Evolutionary conservation across 2,329 filamentous ascomycete species (phyloP), one percentile per base, ranked within the genome.

Genomic region (Colletotrichum sp.): DNA sequence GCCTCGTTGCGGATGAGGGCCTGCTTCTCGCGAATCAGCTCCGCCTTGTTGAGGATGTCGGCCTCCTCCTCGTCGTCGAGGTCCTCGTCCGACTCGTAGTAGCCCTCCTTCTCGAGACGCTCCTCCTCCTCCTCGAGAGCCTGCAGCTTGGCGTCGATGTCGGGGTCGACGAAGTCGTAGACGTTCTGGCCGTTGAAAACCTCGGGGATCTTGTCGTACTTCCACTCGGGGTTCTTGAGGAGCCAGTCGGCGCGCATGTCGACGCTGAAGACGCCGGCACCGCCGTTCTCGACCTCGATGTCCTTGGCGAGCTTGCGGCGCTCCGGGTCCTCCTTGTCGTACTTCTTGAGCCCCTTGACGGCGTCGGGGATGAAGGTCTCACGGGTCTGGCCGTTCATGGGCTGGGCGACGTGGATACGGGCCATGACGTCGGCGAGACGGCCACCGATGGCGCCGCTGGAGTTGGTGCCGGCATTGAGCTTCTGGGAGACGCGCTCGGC

Each of bases 71-170:
- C 95, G 83, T 98, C 96, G 81, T 97, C 96, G 75, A 98, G 90
- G 72, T 95, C 90, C 78, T 90, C 91, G 78, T 96, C 95, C 5
- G 94, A 96, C 60, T 98, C 95, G 87, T 99, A 99, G 90, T 94
- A 98, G 76, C 97, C 97, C 79, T 98, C 95, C 9, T 92, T 93
- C 85, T 98, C 94, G 16, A 99, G 92, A 81, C 94, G 94, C 87
- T 98, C 96, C 85, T 99, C 97, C 83, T 99, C 98, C 78, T 96
- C 96, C 85, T 99, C 97, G 39, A 99, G 90, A 72, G 95, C 95
- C 68, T 94, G 93, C 66, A 99, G 91, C 89, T 98, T 99, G 79
- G 93, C 91, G 82, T 98, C 97, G 83, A 99, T 99, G 72, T 99
- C 98, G 2, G 96, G 96, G 82, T 99, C 97, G 82, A 99, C 93